Evolutionary conservation across 306 rosid species (phyloP), one percentile per base, ranked within the genome.

Genomic region (Prunus davidiana): DNA sequence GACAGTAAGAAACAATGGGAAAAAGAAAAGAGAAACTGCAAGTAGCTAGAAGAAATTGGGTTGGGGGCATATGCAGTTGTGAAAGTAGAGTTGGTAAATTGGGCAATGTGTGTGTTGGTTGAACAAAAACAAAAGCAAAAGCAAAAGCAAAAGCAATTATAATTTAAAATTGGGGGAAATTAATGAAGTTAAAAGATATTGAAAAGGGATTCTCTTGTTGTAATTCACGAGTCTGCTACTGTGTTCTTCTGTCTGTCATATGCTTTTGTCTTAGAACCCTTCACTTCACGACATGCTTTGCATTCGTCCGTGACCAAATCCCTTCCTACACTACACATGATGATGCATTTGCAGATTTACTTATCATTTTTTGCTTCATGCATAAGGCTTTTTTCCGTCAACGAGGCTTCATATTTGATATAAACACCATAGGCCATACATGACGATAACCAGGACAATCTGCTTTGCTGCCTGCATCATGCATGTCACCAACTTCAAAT

Each of bases 201-300:
- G 18, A 16, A 9, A 56, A 45, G 9, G 24, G 11, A 2, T 64
- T 12, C 47, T 73, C 51, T 41, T 38, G 51, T 41, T 38, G 51
- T 14, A 64, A 14, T 55, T 83, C 89, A 85, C 88, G 85, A 72
- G 82, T 43, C n/a, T 62, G 58, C 73, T 1, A 10, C 55, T 72
- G 76, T 72, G 45, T 46, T 74, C 38, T 85, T 34, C 25, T 13
- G 2, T 74, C 74, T 32, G 25, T 79, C 80, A 6, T 65, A 51
- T 47, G 50, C 52, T 38, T 54, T 80, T 69, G 62, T 16, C 30
- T 73, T 30, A 1, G 28, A 70, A 12, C 41, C 41, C 38, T 32
- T 66, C 58, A 55, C 77, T 62, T 63, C 61, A 55, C 82, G 70
- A 82, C 74, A 65, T 69, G 60, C 47, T 52, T 46, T 69, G 74